phyloP scores from a whole-genome alignment of 768 basidiomycete genomes.

The Rhodotorula graminis region DNA sequence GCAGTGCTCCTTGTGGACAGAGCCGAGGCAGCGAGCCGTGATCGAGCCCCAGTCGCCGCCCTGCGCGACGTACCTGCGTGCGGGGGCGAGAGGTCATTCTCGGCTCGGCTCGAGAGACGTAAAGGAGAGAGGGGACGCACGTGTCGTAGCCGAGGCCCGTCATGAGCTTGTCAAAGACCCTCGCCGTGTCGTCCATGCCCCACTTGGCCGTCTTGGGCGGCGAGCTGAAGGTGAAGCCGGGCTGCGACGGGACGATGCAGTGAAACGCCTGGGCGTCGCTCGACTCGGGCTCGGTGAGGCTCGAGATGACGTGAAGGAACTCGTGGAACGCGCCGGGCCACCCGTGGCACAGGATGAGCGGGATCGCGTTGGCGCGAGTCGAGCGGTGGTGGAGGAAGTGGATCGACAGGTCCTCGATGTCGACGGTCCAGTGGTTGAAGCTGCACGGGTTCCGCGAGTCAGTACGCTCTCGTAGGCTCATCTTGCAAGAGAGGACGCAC shows the following conservation, averaged over 20 bases:
- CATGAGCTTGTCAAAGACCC: conserved; percentile 40
- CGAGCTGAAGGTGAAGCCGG: conserved; percentile 34
- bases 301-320: conserved; percentile 34
- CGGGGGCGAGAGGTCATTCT: too few relatives aligned
- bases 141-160: conserved; percentile 23
- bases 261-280: conserved; percentile 23
- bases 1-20: conserved; percentile 19
- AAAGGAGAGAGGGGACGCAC: neutral
- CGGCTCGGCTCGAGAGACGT: too few relatives aligned
- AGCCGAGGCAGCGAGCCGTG: conserved; percentile 21
- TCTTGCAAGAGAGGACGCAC: conserved; percentile 2
- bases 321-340: conserved; percentile 38
- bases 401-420: conserved; percentile 26
- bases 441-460: neutral
- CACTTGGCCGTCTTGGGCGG: conserved; percentile 23
- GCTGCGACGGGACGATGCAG: conserved; percentile 38
- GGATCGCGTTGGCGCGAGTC: conserved; percentile 28
- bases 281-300: conserved; percentile 9
- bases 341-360: conserved; percentile 41
- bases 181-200: conserved; percentile 31
- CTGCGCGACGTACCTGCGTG: conserved; percentile 17
- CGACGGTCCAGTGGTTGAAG: conserved; percentile 28
- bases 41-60: conserved; percentile 30
- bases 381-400: conserved; percentile 43
- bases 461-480: too few relatives aligned